These are phyloP conservation scores for Podospora anserina DNA, from an alignment of 495 filamentous ascomycete genomes.

Conservation along the genomic window DNA sequence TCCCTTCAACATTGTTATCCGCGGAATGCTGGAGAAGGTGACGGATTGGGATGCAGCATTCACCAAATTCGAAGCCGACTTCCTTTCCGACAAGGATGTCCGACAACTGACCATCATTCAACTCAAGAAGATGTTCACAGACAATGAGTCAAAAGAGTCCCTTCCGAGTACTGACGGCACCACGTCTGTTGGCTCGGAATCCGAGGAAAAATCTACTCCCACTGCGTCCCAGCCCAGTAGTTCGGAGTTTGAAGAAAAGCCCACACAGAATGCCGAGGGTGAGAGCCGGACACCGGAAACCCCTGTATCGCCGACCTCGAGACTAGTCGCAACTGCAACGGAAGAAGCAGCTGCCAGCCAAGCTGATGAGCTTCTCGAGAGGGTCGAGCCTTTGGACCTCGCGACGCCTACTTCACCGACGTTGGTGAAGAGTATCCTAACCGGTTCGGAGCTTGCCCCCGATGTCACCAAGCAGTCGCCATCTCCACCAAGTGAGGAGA, in stretches of 20 bases:
- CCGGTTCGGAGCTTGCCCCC: conserved; percentile 15
- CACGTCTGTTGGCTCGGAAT: conserved; percentile 40
- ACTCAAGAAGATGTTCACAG: conserved; percentile 90
- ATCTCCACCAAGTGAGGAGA: neutral
- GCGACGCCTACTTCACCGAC: conserved; percentile 50
- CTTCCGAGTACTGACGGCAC: conserved; percentile 61
- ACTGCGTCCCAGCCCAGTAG: conserved; percentile 28
- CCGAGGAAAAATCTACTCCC: conserved; percentile 41
- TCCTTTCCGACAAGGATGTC: conserved; percentile 98
- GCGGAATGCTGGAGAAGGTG: conserved; percentile 87
- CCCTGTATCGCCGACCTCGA: conserved; percentile 27
- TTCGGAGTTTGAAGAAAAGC: conserved; percentile 32
- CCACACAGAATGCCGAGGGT: conserved; percentile 21
- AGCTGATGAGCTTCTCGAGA: conserved; percentile 41
- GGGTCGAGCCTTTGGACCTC: conserved; percentile 68
- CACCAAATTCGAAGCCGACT: conserved; percentile 84
- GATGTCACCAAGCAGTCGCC: conserved; percentile 17
- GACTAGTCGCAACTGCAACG: conserved; percentile 15
- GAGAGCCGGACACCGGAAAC: conserved; percentile 20
- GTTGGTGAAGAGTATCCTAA: conserved; percentile 11
- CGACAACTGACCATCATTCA: conserved; percentile 85
- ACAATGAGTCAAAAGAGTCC: conserved; percentile 73
- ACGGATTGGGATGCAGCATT: conserved; percentile 91
- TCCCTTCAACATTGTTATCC: conserved; percentile 80
- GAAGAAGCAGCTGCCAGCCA: conserved; percentile 18